A percentile compares a stretch with the other conserved stretches of the same genome.
Conservation (phyloP, 495 filamentous ascomycete genomes). For the Schizothecium vesticola region DNA sequence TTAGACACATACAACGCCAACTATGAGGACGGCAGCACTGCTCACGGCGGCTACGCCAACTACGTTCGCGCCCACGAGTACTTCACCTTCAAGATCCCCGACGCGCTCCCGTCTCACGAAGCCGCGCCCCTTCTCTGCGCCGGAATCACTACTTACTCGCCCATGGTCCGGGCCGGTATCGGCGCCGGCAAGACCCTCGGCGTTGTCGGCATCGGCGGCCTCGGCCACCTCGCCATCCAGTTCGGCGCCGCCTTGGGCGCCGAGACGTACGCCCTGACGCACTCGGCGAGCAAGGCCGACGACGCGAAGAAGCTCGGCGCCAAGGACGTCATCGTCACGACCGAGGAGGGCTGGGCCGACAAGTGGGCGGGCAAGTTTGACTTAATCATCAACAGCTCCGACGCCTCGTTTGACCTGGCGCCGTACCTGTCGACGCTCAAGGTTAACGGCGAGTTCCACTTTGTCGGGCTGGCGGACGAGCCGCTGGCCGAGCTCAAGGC, state of each 20-base stretch:
- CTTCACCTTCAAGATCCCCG: slow-evolving; percentile 71
- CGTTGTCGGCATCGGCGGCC: slow-evolving; percentile 65
- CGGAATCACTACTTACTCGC: slow-evolving; percentile 66
- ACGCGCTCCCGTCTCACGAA: slow-evolving; percentile 52
- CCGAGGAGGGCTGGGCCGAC: slow-evolving; percentile 59
- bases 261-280: slow-evolving; percentile 61
- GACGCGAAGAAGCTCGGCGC: slow-evolving; percentile 61
- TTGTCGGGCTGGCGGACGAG: slow-evolving; percentile 65
- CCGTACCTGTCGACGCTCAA: slow-evolving; percentile 64
- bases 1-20: slow-evolving; percentile 30
- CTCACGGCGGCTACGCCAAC: slow-evolving; percentile 36
- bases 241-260: slow-evolving; percentile 63
- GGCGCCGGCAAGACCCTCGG: slow-evolving; percentile 67
- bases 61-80: slow-evolving; percentile 73
- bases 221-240: slow-evolving; percentile 62
- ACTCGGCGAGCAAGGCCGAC: slow-evolving; percentile 51
- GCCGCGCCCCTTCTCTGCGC: slow-evolving; percentile 79
- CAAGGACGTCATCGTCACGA: slow-evolving; percentile 60
- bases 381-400: slow-evolving; percentile 67
- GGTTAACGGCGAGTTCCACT: slow-evolving; percentile 68
- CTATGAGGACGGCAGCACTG: slow-evolving; percentile 26
- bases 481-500: slow-evolving; percentile 58
- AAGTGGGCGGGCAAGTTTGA: slow-evolving; percentile 58
- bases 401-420: slow-evolving; percentile 61
- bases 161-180: slow-evolving; percentile 55